phyloP scores from a whole-genome alignment of 352 stramenopile species.

The Phytopythium oedochilum region DNA sequence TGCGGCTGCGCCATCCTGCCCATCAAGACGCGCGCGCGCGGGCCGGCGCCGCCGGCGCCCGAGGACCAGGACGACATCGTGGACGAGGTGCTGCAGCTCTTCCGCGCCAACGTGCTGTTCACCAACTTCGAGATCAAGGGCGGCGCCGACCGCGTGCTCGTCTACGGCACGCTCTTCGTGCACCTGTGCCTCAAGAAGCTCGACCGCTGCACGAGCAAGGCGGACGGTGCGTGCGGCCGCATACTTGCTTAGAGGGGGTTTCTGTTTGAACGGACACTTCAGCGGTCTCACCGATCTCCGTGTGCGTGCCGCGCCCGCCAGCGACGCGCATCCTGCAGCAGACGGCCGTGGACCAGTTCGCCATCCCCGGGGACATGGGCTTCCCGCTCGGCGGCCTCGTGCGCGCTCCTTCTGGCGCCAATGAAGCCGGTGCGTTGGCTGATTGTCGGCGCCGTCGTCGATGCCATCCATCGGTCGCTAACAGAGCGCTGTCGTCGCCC shows the following conservation, averaged over 20 bases:
- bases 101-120: conserved; percentile 93
- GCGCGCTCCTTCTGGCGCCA: conserved; percentile 57
- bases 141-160: conserved; percentile 87
- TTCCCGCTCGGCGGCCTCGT: conserved; percentile 84
- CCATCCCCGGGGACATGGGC: conserved; percentile 80
- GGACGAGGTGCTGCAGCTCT: conserved; percentile 92
- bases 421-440: conserved; percentile 74
- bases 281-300: too few relatives aligned
- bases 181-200: conserved; percentile 90
- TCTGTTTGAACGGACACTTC: too few relatives aligned
- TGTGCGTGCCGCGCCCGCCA: conserved; percentile 8
- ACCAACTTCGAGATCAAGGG: conserved; percentile 93
- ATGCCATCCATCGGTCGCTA: too few relatives aligned
- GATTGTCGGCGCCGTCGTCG: too few relatives aligned
- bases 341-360: conserved; percentile 78
- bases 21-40: conserved; percentile 85
- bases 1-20: conserved; percentile 89
- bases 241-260: neutral
- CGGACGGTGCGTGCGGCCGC: conserved; percentile 35
- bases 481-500: neutral
- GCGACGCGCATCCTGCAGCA: conserved; percentile 75
- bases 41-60: conserved; percentile 77
- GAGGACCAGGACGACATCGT: conserved; percentile 89
- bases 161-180: conserved; percentile 93
- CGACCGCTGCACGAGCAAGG: conserved; percentile 75